Base-by-base conservation (phyloP, 805 yeast genomes). In the Torulaspora quercuum region DNA sequence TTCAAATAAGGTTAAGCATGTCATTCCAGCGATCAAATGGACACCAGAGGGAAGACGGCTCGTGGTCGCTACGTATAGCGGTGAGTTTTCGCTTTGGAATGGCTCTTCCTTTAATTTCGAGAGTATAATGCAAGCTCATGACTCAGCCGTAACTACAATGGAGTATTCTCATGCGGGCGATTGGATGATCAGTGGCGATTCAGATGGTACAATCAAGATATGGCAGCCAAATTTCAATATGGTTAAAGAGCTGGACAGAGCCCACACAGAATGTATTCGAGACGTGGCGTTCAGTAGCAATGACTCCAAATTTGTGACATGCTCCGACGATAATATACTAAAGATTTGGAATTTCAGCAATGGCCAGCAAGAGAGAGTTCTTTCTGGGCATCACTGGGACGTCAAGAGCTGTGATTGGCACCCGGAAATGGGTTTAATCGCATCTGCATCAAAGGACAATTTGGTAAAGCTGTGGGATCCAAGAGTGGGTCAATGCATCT, bases 151-250 rank as follows among this genome's bases (percentile, higher is more conserved):
- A 23, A 72, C 88, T 21, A 70, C 90, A 1, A 66, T 87, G 54
- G 73, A 76, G 46, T 92, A 90, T 63, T 80, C 92, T 5, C 94
- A 87, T 59, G 80, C 82, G 42, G 96, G 87, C 44, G 96, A 89
- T 45, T 92, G 97, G 97, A 72, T 92, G 42, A 67, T 92, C 15
- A 81, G 94, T 55, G 96, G 95, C 23, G 97, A 92, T 64, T 90
- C 88, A 52, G 88, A 82, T 39, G 99, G 98, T 16, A 69, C 72
- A 5, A 75, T 92, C 52, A 92, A 92, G 65, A 90, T 83, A 55
- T 92, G 98, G 98, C 97, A 89, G 64, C 95, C 97, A 4, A 92
- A 92, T 63, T 86, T 92, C 68, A 92, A 92, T 64, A 90, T 92
- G 68, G 97, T 94, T 30, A 88, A 90, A 57, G 81, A 85, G 35